phyloP scores from a whole-genome alignment of 306 rosid genomes.

The Rosa multiflora region DNA sequence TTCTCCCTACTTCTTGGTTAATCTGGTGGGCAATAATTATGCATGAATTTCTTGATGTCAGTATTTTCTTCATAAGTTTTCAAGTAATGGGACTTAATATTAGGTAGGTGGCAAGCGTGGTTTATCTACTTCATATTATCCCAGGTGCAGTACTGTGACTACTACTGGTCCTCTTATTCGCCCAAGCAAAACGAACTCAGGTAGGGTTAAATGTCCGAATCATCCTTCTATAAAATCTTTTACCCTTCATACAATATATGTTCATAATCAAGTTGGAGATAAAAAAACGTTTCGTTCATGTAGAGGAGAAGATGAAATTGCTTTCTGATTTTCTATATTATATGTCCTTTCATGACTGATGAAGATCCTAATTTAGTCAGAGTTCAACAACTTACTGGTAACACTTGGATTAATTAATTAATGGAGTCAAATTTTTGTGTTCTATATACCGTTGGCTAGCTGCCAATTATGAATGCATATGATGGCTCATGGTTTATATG shows the following conservation, averaged over 20 bases:
- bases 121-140: constrained; percentile 1
- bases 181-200: constrained; percentile 13
- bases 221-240: not conserved
- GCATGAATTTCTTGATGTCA: not conserved
- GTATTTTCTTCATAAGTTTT: not conserved
- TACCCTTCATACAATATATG: not conserved
- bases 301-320: not conserved
- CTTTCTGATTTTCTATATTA: not conserved
- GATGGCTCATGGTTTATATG: no score
- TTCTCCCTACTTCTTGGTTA: not conserved
- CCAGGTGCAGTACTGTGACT: not conserved
- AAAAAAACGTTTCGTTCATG: not conserved
- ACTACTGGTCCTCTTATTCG: not conserved
- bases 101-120: constrained; percentile 12
- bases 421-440: not conserved
- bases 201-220: not conserved
- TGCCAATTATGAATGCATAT: not conserved
- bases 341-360: no score
- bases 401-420: not conserved
- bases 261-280: not conserved
- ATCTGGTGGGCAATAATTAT: not conserved
- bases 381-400: not conserved
- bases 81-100: not conserved
- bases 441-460: not conserved
- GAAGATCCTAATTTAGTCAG: not conserved